Evolutionary conservation across 306 rosid species (phyloP), one percentile per base, ranked within the genome.

Genomic region (Malus fusca): DNA sequence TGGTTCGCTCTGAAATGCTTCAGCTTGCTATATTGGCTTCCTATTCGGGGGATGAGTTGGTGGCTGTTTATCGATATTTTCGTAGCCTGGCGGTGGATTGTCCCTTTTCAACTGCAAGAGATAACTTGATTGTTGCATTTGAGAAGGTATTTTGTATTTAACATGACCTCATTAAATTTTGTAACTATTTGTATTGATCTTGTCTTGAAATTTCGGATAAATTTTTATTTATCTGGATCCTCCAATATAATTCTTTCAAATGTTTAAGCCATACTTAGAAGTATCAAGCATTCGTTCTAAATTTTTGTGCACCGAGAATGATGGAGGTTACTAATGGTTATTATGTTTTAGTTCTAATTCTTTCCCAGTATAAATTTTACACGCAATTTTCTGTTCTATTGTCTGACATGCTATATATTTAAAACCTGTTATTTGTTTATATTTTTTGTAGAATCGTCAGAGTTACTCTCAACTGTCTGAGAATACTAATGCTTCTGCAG

Each of bases 11-110:
- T 86, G 77, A 83, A 71, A 40, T 69, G 58, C 75, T 84, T 79
- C 87, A 95, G 99, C 99, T 95, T 77, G 99, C 97, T 56, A 87
- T 95, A 56, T 76, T 95, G 89, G 96, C 99, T 86, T 92, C 99
- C 46, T 95, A 95, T 86, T 84, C 87, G 37, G 97, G 90, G 69
- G 96, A 95, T 72, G 99, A 95, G 83, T 53, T 92, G 79, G 86
- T 81, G 60, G 75, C 93, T 75, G 84, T 90, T 72, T 95, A 95
- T 88, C 86, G 97, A 30, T 95, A 95, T 88, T 95, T 92, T 64
- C 92, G 99, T 81, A 95, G 98, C 79, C 72, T 95, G 80, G 97
- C 97, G 5, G 93, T 90, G 84, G 97, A 92, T 44, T 83, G 86
- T 79, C 97, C 99, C 61, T 95, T 90, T 88, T 72, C 97, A 79